Evolutionary conservation across 176 grass and related monocot genomes (phyloP).

Genomic region (Oryza officinalis): DNA sequence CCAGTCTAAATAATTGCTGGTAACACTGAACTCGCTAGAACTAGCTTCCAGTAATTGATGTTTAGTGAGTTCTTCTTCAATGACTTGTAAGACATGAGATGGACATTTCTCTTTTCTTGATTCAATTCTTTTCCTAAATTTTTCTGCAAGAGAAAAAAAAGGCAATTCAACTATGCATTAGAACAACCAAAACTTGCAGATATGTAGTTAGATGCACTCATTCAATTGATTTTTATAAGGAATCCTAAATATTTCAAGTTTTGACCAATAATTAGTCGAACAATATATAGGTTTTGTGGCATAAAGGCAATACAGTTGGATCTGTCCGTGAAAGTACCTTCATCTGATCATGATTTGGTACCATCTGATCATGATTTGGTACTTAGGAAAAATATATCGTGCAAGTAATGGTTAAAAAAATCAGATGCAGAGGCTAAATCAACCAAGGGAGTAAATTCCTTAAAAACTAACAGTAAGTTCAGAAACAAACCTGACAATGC

Average conservation of each 20-base stretch:
- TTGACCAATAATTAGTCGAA: background rate
- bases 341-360: background rate
- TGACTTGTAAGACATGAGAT: constrained; percentile 88
- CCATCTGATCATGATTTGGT: background rate
- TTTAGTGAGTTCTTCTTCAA: constrained; percentile 97
- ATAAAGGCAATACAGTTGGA: constrained; percentile 40
- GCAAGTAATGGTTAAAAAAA: background rate
- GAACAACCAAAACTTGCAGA: background rate
- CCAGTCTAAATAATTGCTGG: constrained; percentile 99
- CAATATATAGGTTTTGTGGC: background rate
- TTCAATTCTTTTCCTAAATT: constrained; percentile 94
- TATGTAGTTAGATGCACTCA: background rate
- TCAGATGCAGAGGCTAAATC: background rate
- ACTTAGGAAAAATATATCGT: background rate
- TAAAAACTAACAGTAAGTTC: background rate
- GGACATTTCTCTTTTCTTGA: constrained; percentile 91
- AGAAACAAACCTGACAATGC: constrained; percentile 80
- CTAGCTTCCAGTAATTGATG: constrained; percentile 84
- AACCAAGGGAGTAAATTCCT: background rate
- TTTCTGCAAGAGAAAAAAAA: constrained; percentile 62
- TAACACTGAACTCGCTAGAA: constrained; percentile 98
- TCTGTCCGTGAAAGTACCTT: background rate
- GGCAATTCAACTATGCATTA: background rate
- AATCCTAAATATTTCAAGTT: background rate
- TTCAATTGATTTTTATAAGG: background rate